A percentile compares a stretch with the other conserved stretches of the same genome.
Conservation (phyloP, 768 basidiomycete genomes). For the Naganishia vaughanmartiniae region DNA sequence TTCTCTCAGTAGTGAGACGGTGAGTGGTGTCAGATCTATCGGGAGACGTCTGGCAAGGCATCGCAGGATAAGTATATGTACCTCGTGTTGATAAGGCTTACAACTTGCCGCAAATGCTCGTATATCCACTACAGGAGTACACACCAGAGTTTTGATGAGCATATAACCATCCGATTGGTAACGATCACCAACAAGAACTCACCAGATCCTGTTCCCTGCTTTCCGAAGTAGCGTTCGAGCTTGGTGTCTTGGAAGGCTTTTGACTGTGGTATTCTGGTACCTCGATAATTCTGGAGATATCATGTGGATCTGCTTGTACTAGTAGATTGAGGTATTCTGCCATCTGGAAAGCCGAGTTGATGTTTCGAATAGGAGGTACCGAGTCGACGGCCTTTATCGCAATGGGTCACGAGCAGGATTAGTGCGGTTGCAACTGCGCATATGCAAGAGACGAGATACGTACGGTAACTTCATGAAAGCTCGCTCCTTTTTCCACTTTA, state of each 20-base stretch:
- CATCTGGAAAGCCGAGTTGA: conserved; percentile 33
- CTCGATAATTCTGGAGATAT: conserved; percentile 75
- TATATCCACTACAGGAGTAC: conserved; percentile 49
- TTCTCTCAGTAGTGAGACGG: conserved; percentile 42
- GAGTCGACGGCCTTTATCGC: not conserved
- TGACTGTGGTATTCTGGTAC: conserved; percentile 57
- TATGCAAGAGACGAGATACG: not conserved
- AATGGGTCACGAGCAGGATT: not conserved
- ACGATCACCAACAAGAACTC: conserved; percentile 52
- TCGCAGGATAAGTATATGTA: not conserved
- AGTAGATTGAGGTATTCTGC: conserved; percentile 82
- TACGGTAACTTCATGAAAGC: conserved; percentile 22
- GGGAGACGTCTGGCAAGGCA: conserved; percentile 46
- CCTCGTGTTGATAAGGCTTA: not conserved
- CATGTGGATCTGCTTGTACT: conserved; percentile 80
- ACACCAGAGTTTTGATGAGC: no score
- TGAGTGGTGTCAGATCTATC: conserved; percentile 49
- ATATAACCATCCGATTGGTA: no score
- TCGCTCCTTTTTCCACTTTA: conserved; percentile 20
- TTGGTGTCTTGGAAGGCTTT: not conserved
- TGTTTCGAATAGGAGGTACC: conserved; percentile 24
- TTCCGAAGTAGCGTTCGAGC: conserved; percentile 31
- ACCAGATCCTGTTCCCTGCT: conserved; percentile 50
- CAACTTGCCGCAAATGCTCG: conserved; percentile 50
- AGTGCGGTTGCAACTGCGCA: not conserved